Evolutionary conservation across 441 rosid genomes (phyloP).

Genomic region (Syzygium malaccense): DNA sequence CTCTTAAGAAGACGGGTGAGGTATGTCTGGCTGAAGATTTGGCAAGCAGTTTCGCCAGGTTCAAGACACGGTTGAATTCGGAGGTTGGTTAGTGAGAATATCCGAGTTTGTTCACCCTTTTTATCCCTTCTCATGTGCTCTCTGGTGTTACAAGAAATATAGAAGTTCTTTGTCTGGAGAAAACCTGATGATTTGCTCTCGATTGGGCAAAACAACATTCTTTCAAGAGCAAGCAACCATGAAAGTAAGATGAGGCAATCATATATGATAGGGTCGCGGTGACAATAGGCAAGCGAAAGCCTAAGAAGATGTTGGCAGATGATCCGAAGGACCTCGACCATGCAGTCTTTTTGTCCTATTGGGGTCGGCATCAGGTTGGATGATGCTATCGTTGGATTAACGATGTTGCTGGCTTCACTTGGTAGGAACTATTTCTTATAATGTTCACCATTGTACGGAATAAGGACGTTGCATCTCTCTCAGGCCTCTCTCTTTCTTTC

Average conservation of each 20-base stretch:
- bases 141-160: not conserved
- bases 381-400: not conserved
- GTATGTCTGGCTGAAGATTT: constrained; percentile 25
- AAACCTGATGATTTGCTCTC: not conserved
- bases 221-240: not conserved
- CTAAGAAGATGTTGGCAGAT: not conserved
- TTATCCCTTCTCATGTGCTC: not conserved
- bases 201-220: not conserved
- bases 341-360: not conserved
- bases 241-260: not conserved
- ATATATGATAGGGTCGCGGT: not conserved
- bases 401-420: not conserved
- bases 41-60: constrained; percentile 12
- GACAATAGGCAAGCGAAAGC: not conserved
- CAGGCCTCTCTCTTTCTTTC: not conserved
- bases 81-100: not conserved
- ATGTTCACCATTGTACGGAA: not conserved
- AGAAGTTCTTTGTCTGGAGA: not conserved
- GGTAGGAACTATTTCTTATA: not conserved
- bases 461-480: no score
- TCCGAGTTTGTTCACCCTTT: not conserved
- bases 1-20: constrained; percentile 24
- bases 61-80: constrained; percentile 2
- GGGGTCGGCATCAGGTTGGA: not conserved
- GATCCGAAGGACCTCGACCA: not conserved